Base-by-base conservation (phyloP, 176 grass and related monocot species). In the Hyparrhenia diplandra region DNA sequence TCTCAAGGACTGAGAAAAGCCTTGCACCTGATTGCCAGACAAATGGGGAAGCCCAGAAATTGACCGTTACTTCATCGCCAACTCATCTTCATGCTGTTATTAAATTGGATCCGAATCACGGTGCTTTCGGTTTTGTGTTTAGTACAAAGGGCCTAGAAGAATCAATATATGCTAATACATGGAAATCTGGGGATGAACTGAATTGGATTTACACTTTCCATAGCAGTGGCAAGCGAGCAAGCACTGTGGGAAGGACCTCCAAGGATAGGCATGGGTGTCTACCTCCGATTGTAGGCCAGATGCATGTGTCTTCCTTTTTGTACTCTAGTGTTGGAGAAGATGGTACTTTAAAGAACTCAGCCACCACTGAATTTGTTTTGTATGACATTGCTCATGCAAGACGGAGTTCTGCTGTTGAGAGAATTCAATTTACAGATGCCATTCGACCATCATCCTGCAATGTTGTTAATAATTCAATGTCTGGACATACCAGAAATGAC, bases 121-220 rank as follows among this genome's bases (percentile, higher is more conserved):
- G 90, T 43, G 70, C 70, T 65, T 88, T 85, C 0, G 82, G 83
- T 71, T 95, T 98, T 75, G 84, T 86, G 73, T 93, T 98, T 78
- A 85, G 75, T 61, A 85, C 84, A 43, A 87, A 84, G 73, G 88
- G 87, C 69, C 92, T 87, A 21, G 90, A 89, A 75, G 92, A 98
- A 73, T 83, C 86, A 54, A 78, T 98, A 82, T 93, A 84, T n/a
- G 92, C 83, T 61, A 98, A 80, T 41, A 88, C 71, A 69, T 95
- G 96, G 96, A 95, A 92, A 91, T 80, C 79, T 0, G 90, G 90
- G 55, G 80, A 84, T 12, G 90, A 87, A 87, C 70, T 89, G 74
- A 98, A 88, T 76, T 98, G 96, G 92, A 91, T 95, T 65, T 98
- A 98, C 80, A 98, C 96, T 64, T 95, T 98, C 72, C 90, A 98